phyloP scores from a whole-genome alignment of 306 rosid species.

The Pueraria montana region DNA sequence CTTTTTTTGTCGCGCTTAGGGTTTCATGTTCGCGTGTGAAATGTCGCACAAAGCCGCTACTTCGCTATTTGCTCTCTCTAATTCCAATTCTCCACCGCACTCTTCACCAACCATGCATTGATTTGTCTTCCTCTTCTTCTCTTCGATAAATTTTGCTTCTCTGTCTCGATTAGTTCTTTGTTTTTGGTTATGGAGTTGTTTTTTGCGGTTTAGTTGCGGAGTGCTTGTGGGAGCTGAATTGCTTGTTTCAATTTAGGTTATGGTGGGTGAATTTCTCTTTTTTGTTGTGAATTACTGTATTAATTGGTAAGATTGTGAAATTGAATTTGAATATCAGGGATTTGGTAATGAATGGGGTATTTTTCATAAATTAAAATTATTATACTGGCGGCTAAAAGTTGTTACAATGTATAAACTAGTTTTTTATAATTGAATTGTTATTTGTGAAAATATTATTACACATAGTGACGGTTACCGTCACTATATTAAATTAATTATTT shows the following conservation, averaged over 20 bases:
- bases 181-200: not conserved
- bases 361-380: too few relatives aligned
- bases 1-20: slow-evolving; percentile 66
- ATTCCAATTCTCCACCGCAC: slow-evolving; percentile 4
- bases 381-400: too few relatives aligned
- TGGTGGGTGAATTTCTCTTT: not conserved
- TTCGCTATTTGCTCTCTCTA: slow-evolving; percentile 4
- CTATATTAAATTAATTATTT: too few relatives aligned
- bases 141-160: slow-evolving; percentile 20
- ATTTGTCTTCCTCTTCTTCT: slow-evolving; percentile 44
- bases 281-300: not conserved
- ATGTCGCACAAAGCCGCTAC: slow-evolving; percentile 29
- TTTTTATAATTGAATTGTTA: too few relatives aligned
- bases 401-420: too few relatives aligned
- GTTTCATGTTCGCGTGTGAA: slow-evolving; percentile 55
- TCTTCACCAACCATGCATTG: slow-evolving; percentile 42
- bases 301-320: not conserved
- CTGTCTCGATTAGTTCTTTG: not conserved
- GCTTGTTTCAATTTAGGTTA: not conserved
- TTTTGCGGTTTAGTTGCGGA: not conserved
- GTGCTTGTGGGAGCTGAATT: not conserved
- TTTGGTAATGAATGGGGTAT: too few relatives aligned
- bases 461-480: too few relatives aligned
- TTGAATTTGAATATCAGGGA: not conserved
- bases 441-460: too few relatives aligned